These are phyloP conservation scores for Tolypocladium ophioglossoides DNA, from an alignment of 2,329 filamentous ascomycete species.

Conservation along the genomic window DNA sequence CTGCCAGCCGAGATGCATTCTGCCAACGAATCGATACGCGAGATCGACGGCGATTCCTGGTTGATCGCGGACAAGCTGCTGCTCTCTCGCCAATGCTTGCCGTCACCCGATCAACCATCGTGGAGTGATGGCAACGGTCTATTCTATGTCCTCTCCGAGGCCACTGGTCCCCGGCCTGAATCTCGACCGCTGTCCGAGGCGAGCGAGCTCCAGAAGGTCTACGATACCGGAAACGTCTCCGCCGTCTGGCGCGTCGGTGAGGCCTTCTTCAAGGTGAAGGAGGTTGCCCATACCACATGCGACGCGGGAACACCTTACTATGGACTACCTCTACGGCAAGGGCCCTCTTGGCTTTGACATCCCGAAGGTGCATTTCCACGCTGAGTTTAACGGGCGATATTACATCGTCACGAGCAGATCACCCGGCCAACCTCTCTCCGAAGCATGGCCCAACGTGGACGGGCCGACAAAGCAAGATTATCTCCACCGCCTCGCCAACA, in stretches of 20 bases:
- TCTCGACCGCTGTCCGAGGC: not conserved
- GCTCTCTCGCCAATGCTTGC: not conserved
- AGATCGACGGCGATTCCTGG: constrained; percentile 4
- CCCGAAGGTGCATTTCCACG: constrained; percentile 9
- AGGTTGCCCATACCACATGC: not conserved
- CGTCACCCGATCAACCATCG: not conserved
- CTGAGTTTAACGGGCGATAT: constrained; percentile 10
- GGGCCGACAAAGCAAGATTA: not conserved
- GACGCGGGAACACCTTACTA: not conserved
- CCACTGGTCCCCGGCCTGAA: too few species aligned
- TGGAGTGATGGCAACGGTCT: constrained; percentile 2
- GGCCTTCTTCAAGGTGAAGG: constrained; percentile 9
- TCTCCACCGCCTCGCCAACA: not conserved
- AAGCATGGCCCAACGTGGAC: not conserved
- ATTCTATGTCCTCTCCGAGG: constrained; percentile 1
- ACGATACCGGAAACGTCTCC: constrained; percentile 3
- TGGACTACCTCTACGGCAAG: too few species aligned
- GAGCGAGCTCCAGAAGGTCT: constrained; percentile 1
- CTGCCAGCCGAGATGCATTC: too few species aligned
- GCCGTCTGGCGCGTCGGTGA: constrained; percentile 9
- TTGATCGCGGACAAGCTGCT: constrained; percentile 4
- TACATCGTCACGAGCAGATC: constrained; percentile 14
- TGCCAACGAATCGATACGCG: constrained; percentile 4
- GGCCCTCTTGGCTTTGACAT: constrained; percentile 8
- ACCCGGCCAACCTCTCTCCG: constrained; percentile 12